These are phyloP conservation scores for Ambrosiella cleistominuta DNA, from an alignment of 2,329 filamentous ascomycete genomes.

Conservation along the genomic window DNA sequence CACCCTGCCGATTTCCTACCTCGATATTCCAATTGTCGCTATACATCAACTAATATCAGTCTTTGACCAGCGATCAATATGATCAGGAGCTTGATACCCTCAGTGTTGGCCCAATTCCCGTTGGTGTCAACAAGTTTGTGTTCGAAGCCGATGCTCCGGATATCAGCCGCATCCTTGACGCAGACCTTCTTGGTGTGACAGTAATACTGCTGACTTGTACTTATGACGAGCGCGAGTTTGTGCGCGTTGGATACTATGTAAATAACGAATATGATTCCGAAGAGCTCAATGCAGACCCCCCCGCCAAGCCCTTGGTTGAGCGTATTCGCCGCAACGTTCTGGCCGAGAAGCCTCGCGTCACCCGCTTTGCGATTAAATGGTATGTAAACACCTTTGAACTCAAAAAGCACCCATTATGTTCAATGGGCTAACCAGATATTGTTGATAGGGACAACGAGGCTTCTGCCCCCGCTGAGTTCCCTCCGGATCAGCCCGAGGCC, in stretches of 20 bases:
- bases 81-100: slow-evolving; percentile 97
- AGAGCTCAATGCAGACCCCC: slow-evolving; percentile 74
- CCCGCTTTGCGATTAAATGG: slow-evolving; percentile 98
- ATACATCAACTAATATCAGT: background rate
- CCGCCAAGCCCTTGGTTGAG: slow-evolving; percentile 81
- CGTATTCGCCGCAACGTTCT: slow-evolving; percentile 83
- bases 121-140: slow-evolving; percentile 96
- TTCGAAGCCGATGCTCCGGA: slow-evolving; percentile 92
- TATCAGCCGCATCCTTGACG: slow-evolving; percentile 76
- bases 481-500: slow-evolving; percentile 92
- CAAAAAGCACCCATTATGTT: background rate
- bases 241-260: slow-evolving; percentile 96
- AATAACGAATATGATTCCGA: slow-evolving; percentile 98
- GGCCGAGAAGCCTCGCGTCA: slow-evolving; percentile 93
- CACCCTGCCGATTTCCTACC: background rate
- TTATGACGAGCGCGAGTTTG: slow-evolving; percentile 92
- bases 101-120: slow-evolving; percentile 89
- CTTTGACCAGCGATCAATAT: slow-evolving; percentile 60
- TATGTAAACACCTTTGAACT: slow-evolving; percentile 26
- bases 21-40: background rate
- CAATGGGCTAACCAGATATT: background rate
- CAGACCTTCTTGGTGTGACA: slow-evolving; percentile 90
- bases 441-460: slow-evolving; percentile 82
- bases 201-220: slow-evolving; percentile 92
- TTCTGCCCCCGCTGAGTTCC: slow-evolving; percentile 86